Conservation (phyloP, 176 grass and related monocot species). For the Triticum timopheevii region DNA sequence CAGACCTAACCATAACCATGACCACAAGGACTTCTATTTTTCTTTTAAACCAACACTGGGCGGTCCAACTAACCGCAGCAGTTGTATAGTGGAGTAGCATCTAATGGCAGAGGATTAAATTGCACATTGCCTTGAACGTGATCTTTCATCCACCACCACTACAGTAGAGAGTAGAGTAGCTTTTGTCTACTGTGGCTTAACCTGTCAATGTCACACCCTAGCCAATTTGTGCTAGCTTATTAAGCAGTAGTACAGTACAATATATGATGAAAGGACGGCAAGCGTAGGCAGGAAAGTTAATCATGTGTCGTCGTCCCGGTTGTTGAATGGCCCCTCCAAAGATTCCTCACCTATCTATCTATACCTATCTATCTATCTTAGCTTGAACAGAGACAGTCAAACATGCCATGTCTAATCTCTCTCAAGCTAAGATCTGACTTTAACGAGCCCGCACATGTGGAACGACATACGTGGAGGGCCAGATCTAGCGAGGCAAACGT, state of each 20-base stretch:
- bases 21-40: not conserved
- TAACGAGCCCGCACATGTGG: not conserved
- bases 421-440: slow-evolving; percentile 3
- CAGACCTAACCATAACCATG: not conserved
- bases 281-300: not conserved
- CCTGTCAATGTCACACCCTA: not conserved
- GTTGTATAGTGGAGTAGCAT: not conserved
- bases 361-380: not conserved
- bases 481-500: slow-evolving; percentile 15
- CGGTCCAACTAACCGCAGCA: not conserved
- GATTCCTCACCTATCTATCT: slow-evolving; percentile 16
- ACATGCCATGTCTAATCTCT: slow-evolving; percentile 16
- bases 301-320: not conserved
- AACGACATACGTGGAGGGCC: not conserved
- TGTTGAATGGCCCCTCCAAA: slow-evolving; percentile 18
- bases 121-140: slow-evolving; percentile 9
- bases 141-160: not conserved
- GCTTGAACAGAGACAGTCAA: slow-evolving; percentile 17
- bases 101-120: not conserved
- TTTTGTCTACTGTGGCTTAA: not conserved
- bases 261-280: not conserved
- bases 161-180: not conserved
- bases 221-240: not conserved
- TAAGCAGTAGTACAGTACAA: not conserved
- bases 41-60: not conserved